phyloP scores from a whole-genome alignment of 352 stramenopile species.

The Blastocystis sp. region DNA sequence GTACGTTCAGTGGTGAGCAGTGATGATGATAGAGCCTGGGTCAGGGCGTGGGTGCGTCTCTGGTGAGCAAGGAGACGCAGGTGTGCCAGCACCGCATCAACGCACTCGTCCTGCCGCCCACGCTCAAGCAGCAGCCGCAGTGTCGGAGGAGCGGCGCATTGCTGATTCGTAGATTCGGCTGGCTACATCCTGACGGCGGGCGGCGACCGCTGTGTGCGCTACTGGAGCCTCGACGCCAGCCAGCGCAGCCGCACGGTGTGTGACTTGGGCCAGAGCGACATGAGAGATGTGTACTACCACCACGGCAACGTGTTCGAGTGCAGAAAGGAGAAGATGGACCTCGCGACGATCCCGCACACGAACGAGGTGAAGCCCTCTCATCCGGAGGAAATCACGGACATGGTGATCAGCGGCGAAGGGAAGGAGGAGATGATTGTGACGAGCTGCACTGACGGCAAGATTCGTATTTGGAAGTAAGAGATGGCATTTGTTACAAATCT shows the following conservation, averaged over 20 bases:
- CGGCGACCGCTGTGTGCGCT: conserved; percentile 56
- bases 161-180: conserved; percentile 24
- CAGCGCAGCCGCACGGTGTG: conserved; percentile 34
- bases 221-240: conserved; percentile 52
- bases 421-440: conserved; percentile 53
- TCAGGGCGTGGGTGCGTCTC: background rate
- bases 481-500: background rate
- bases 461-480: conserved; percentile 61
- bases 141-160: background rate
- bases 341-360: conserved; percentile 3
- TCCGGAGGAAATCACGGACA: conserved; percentile 47
- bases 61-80: conserved; percentile 17
- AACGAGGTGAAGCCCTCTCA: conserved; percentile 50
- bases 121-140: background rate
- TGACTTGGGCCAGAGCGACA: conserved; percentile 29
- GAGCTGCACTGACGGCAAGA: conserved; percentile 54
- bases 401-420: conserved; percentile 23
- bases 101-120: conserved; percentile 33
- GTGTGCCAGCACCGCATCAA: conserved; percentile 39
- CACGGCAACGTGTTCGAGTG: conserved; percentile 29
- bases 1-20: background rate
- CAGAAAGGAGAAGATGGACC: background rate
- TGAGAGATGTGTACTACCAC: conserved; percentile 28
- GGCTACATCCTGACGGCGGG: conserved; percentile 48
- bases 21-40: conserved; percentile 10